These are phyloP conservation scores for Mariannaea sp. DNA, from an alignment of 2,329 filamentous ascomycete genomes.

Conservation along the genomic window DNA sequence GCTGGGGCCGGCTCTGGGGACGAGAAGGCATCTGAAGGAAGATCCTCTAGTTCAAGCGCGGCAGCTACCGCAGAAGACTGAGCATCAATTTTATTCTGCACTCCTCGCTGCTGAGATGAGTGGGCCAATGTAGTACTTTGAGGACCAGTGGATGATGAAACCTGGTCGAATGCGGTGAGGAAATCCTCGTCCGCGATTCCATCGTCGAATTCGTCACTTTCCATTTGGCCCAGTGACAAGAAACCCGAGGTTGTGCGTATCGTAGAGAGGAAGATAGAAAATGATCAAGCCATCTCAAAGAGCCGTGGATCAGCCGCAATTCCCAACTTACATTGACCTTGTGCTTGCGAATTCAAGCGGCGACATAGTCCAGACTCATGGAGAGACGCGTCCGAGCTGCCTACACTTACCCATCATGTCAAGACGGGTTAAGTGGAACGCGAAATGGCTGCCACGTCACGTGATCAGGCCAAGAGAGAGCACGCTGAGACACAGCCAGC, in stretches of 20 bases:
- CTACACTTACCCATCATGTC: conserved; percentile 2
- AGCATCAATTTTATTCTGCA: not conserved
- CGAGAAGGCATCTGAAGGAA: conserved; percentile 72
- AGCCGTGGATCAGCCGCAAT: not conserved
- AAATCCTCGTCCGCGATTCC: conserved; percentile 70
- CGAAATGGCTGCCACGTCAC: conserved; percentile 41
- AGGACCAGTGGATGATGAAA: conserved; percentile 40
- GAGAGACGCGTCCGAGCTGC: conserved; percentile 19
- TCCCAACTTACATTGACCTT: no score
- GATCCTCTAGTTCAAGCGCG: conserved; percentile 55
- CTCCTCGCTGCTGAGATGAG: conserved; percentile 3
- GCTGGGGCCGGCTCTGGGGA: conserved; percentile 50
- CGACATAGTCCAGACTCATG: not conserved
- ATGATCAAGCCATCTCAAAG: conserved; percentile 3
- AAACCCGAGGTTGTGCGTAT: not conserved
- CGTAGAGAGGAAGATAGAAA: not conserved
- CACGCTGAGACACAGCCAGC: no score
- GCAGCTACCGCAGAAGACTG: conserved; percentile 23
- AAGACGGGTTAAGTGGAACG: conserved; percentile 26
- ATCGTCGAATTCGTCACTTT: conserved; percentile 67
- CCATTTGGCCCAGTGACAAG: conserved; percentile 45
- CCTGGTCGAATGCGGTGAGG: conserved; percentile 62
- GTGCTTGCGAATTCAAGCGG: no score
- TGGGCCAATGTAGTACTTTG: conserved; percentile 8
- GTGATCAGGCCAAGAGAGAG: conserved; percentile 12